Base-by-base conservation (phyloP, 2,329 filamentous ascomycete genomes). In the Aspergillus melleus region DNA sequence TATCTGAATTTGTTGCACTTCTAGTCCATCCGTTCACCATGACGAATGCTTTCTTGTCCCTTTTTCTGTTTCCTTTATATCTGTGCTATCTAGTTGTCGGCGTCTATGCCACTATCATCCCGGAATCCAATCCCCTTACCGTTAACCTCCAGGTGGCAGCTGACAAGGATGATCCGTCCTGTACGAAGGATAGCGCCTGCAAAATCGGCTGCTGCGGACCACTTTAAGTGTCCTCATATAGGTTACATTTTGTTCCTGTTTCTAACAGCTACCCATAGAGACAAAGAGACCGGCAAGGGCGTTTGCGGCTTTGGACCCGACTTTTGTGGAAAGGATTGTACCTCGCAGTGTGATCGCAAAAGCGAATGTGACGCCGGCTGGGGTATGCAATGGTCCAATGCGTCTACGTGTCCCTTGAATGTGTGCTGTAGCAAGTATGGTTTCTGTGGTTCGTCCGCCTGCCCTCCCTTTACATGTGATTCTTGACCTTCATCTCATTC, bases 381-480 rank as follows among this genome's bases (percentile, higher is more conserved):
- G 59, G 66, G 64, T 6, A 16, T 36, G 5, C 51, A 67, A 51
- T 69, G 58, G 50, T 46, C 60, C 6, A 54, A 61, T 8, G 16
- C 11, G 6, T 52, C 58, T 2, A 62, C 61, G 0, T 74, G 72
- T 57, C 71, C 70, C 1, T 49, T 74, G 49, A 74, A 74, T 49
- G 69, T 73, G 32, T 74, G 72, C 61, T 74, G 72, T 58, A 64
- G 59, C 39, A 56, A 69, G 49, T 62, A 47, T 24, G 64, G 64
- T 1, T 67, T 67, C 46, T 67, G 65, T 26, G 64, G 63, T 61
- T 19, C 20, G 51, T 46, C 19, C 22, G 24, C 12, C 19, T 44
- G 2, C 36, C 52, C 24, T 2, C 16, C 46, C 55, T 53, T 61
- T 10, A 29, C 22, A 19, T 61, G 47, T 55, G 42, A 6, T 32